Conservation (phyloP, 495 filamentous ascomycete species). For the Neurospora tetrasperma region DNA sequence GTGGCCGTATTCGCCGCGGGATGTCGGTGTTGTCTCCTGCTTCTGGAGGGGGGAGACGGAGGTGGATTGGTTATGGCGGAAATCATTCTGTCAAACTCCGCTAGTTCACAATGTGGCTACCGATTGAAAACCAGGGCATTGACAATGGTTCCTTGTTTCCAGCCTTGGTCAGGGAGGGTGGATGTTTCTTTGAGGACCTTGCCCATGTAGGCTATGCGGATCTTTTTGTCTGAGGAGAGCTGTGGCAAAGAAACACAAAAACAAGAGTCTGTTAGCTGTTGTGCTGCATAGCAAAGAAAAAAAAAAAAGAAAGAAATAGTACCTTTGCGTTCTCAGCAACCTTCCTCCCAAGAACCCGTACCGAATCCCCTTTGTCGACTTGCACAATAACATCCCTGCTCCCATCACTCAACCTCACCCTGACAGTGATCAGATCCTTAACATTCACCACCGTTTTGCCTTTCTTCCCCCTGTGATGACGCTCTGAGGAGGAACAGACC, state of each 20-base stretch:
- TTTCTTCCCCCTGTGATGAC: constrained; percentile 54
- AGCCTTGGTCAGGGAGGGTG: constrained; percentile 57
- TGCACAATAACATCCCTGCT: constrained; percentile 53
- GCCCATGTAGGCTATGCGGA: constrained; percentile 71
- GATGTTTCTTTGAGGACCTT: constrained; percentile 60
- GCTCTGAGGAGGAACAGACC: constrained; percentile 17
- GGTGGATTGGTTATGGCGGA: not conserved
- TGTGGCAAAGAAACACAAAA: constrained; percentile 2
- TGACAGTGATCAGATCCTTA: constrained; percentile 48
- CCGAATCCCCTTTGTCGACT: constrained; percentile 50
- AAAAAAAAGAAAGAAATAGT: constrained; percentile 20
- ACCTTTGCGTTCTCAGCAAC: constrained; percentile 58
- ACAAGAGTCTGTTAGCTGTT: constrained; percentile 9
- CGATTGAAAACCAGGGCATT: constrained; percentile 65
- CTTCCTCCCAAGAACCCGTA: constrained; percentile 50
- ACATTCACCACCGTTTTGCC: constrained; percentile 40
- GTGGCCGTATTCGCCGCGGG: not conserved
- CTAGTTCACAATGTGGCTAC: constrained; percentile 19
- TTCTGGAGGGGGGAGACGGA: not conserved
- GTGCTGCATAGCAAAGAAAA: not conserved
- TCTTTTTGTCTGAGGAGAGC: constrained; percentile 42
- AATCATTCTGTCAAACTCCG: not conserved
- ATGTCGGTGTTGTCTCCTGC: not conserved
- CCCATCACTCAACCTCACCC: constrained; percentile 60
- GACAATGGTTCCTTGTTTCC: constrained; percentile 64